Evolutionary conservation across 2,329 filamentous ascomycete species (phyloP), one percentile per base, ranked within the genome.

Genomic region (Sporothrix inflata): DNA sequence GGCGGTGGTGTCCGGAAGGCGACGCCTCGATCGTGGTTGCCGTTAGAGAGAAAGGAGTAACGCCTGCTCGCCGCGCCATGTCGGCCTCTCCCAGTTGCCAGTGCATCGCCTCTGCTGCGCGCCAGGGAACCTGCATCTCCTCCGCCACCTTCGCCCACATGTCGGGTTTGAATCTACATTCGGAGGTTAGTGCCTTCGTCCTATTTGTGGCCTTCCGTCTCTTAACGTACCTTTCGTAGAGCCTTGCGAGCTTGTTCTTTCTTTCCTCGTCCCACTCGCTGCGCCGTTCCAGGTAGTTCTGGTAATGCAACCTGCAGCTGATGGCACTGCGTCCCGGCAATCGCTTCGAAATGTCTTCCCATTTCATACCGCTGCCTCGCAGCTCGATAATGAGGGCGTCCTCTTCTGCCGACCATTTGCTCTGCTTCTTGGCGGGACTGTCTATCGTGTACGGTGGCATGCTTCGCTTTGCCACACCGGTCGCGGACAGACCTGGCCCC

Each of bases 111-210:
- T 99, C 95, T 65, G 93, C 95, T 21, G 96, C 94, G 78, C 96
- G 89, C 95, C 95, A 98, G 47, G 95, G 96, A 72, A 98, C 91
- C 40, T 90, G 91, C 91, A 99, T 95, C 82, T 98, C 95, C 80
- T 96, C 94, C 55, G 94, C 94, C 27, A 98, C 92, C 78, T 95
- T 96, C 73, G 93, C 90, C 95, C 95, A 99, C 94, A 98, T 98
- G 79, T 98, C 94, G 75, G 93, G 90, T 82, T 98, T 98, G 85
- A 98, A 97, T 81, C 95, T 98, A 79, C 57, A 69, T 24, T 12
- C 21, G 24, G 40, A 34, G 6, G n/a, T 34, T 11, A 60, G 42
- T 38, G 47, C n/a, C 8, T 24, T 4, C 11, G 49, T 69, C 73
- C 68, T 70, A 74, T 71, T 42, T 47, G 40, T 38, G 40, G 66